Conservation (phyloP, 176 grass and related monocot genomes). For the Cenchrus purpureus region DNA sequence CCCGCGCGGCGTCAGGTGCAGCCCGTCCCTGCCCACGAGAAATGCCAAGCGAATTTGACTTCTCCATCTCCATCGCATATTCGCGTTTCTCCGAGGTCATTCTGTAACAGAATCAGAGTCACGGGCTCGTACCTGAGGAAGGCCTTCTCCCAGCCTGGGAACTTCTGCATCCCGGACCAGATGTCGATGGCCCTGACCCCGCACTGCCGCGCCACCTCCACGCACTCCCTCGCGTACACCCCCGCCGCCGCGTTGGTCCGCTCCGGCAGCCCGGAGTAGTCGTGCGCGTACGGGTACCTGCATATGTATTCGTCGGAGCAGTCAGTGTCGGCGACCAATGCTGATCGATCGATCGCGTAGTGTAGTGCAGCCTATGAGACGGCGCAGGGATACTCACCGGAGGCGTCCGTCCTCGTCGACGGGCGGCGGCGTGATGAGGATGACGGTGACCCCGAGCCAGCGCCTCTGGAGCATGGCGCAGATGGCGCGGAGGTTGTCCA, state of each 20-base stretch:
- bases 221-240: conserved; percentile 58
- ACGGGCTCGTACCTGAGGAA: conserved; percentile 48
- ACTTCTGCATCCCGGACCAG: conserved; percentile 68
- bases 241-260: conserved; percentile 65
- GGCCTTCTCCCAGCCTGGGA: conserved; percentile 60
- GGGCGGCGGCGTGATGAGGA: conserved; percentile 74
- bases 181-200: conserved; percentile 59
- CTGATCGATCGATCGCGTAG: background rate
- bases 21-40: conserved; percentile 51
- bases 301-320: background rate
- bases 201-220: conserved; percentile 44
- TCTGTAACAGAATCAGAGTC: background rate
- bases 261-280: conserved; percentile 49
- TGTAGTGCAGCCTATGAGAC: too few species aligned
- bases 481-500: conserved; percentile 62
- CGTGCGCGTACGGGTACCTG: conserved; percentile 47
- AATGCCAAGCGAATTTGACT: background rate
- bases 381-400: conserved; percentile 25
- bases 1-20: conserved; percentile 66
- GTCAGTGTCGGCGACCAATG: too few species aligned
- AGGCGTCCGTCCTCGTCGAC: conserved; percentile 59
- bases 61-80: background rate
- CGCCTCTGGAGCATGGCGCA: conserved; percentile 38
- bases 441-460: conserved; percentile 52
- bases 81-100: background rate